Evolutionary conservation across 2,329 filamentous ascomycete species (phyloP), one percentile per base, ranked within the genome.

Genomic region (Exophiala dermatitidis): DNA sequence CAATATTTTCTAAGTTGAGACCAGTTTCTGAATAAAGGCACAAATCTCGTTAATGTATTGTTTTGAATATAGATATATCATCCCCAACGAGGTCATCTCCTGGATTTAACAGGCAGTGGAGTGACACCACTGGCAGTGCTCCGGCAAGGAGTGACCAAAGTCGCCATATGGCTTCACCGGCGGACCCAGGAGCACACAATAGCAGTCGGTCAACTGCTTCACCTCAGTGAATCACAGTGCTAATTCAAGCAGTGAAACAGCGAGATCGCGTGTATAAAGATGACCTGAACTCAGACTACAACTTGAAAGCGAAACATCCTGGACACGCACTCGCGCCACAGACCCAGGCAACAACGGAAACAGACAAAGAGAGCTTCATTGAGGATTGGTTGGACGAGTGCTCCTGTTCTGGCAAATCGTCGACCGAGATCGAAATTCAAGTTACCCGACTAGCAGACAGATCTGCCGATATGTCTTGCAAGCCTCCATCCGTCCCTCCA

Each of bases 331-430:
- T 33, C 3, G 43, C 43, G 8, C 30, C 38, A 37, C 28, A 30
- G 36, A 45, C 30, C 28, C 45, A 52, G 42, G 12, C 45, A 26
- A 40, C 43, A 48, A 48, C 19, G 4, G 43, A 3, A 40, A 43
- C 32, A 38, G 42, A 52, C 19, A 57, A 53, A 46, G 38, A 53
- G 28, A 33, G 28, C 45, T 50, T 47, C 42, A 50, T 57, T 32
- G 47, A 57, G 43, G 12, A 48, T 29, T 57, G 54, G 54, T 29
- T 57, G 28, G 47, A 54, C 10, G 36, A 50, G 9, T 42, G 41
- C 33, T 44, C 2, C n/a, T 46, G 53, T 48, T 45, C 49, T 45
- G 30, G 36, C 8, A 52, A 38, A 41, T 6, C 37, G 30, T 45
- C 48, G 31, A 42, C 52, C 42, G 43, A 47, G 29, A 45, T 42